Percentiles rank a stretch among this genome's conserved stretches.
Conservation (phyloP, 768 basidiomycete species). For the Daedaleopsis sinensis region DNA sequence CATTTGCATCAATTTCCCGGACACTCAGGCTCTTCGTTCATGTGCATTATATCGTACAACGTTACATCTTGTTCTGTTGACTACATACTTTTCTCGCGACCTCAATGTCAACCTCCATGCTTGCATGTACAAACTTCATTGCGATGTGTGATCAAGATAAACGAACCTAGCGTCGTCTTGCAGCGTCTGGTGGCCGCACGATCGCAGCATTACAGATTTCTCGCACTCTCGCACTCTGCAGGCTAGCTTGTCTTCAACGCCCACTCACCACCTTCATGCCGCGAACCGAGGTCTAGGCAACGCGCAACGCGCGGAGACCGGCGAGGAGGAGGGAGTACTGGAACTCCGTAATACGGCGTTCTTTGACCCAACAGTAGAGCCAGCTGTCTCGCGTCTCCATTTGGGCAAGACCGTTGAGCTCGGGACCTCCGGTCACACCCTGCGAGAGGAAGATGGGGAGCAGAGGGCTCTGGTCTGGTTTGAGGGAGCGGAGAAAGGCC, state of each 20-base stretch:
- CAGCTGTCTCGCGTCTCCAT: neutral
- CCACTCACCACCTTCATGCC: too few species aligned
- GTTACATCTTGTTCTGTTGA: neutral
- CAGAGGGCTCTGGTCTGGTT: neutral
- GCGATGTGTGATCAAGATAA: too few species aligned
- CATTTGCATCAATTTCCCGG: neutral
- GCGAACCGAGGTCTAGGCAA: too few species aligned
- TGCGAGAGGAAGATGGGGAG: neutral
- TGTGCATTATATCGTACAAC: neutral
- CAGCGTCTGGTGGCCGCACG: too few species aligned
- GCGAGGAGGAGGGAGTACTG: too few species aligned
- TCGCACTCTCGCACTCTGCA: too few species aligned
- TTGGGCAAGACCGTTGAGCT: neutral
- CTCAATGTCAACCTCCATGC: neutral
- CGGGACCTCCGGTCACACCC: neutral
- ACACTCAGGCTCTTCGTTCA: neutral
- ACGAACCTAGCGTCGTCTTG: too few species aligned
- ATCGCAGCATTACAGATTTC: too few species aligned
- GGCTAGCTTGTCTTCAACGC: too few species aligned
- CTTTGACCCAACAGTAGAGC: neutral
- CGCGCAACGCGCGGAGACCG: neutral
- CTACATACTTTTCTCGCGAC: neutral
- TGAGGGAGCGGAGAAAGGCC: conserved; percentile 2
- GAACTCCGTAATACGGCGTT: too few species aligned
- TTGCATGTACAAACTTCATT: too few species aligned